Evolutionary conservation across 306 rosid genomes (phyloP).

Genomic region (Vigna mungo): DNA sequence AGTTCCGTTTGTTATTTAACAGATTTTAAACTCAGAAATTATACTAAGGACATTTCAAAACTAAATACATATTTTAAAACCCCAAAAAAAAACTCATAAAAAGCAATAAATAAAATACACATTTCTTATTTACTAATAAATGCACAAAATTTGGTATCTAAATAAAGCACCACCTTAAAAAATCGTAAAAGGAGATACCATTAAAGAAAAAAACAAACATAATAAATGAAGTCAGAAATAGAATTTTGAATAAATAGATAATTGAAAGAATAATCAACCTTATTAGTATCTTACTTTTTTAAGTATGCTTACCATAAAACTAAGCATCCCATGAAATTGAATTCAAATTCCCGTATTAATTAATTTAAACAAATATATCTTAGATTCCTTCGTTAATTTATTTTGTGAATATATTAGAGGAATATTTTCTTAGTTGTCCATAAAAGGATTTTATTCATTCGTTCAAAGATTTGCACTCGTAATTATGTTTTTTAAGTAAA

Average conservation of each 20-base stretch:
- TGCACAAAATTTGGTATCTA: background rate
- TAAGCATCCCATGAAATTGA: slow-evolving; percentile 3
- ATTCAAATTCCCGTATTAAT: slow-evolving; percentile 29
- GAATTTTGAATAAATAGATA: background rate
- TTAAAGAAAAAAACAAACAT: too few relatives aligned
- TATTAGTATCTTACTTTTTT: slow-evolving; percentile 1
- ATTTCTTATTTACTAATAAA: background rate
- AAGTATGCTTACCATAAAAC: slow-evolving; percentile 19
- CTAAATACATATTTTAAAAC: too few relatives aligned
- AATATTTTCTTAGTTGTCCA: slow-evolving; percentile 29
- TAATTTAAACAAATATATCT: slow-evolving; percentile 8
- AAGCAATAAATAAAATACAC: too few relatives aligned
- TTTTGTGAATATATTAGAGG: slow-evolving; percentile 34
- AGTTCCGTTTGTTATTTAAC: too few relatives aligned
- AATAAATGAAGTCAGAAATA: background rate
- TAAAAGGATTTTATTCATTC: slow-evolving; percentile 29
- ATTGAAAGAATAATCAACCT: background rate
- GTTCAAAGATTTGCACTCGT: slow-evolving; percentile 20
- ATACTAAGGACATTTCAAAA: too few relatives aligned
- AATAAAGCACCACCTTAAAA: background rate
- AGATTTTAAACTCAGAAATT: too few relatives aligned
- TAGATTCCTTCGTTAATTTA: slow-evolving; percentile 25
- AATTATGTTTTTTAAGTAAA: slow-evolving; percentile 19
- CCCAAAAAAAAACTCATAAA: too few relatives aligned
- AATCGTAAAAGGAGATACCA: too few relatives aligned